Base-by-base conservation (phyloP, 1,284 basidiomycete species). In the Rhodotorula sp. region DNA sequence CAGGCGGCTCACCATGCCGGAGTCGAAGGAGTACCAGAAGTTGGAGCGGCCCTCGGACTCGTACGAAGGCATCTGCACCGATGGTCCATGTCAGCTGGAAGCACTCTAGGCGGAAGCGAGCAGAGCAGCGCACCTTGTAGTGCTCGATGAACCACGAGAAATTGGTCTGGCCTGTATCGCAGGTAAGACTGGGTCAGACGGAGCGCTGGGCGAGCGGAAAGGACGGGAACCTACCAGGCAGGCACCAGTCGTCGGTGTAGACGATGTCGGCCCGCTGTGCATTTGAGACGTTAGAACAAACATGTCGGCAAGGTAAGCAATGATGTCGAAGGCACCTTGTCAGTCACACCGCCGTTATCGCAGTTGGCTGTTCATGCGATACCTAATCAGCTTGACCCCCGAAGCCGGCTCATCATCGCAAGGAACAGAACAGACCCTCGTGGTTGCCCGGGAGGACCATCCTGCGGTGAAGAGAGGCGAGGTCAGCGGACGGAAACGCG, bases 1-100 rank as follows among this genome's bases (percentile, higher is more conserved):
- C n/a, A n/a, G n/a, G n/a, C n/a, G n/a, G n/a, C 34, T 34, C 34
- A 5, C 34, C 52, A 55, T 55, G 27, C 65, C 58, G 44, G n/a
- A 44, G 21, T 59, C 57, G 64, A 25, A 66, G 25, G 73, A 76
- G 71, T 79, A 81, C 80, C 80, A 81, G 56, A 81, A 78, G 77
- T 79, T 79, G 46, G 62, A 75, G 16, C 70, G 64, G 23, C 65
- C 77, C 17, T 73, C 75, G n/a, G 57, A 61, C 13, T 70, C 64
- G 34, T 64, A 48, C 2, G 67, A 55, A 1, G 80, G 80, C 79
- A 80, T 80, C 56, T 21, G 14, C 19, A 19, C 14, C 50, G 50
- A 9, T 7, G 9, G 8, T n/a, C 3, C 12, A 16, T n/a, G 52
- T 53, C 3, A 49, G 48, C 7, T 21, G 48, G 17, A 2, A 17